Conservation (phyloP, 495 filamentous ascomycete species). For the Chaetomidium leptoderma region DNA sequence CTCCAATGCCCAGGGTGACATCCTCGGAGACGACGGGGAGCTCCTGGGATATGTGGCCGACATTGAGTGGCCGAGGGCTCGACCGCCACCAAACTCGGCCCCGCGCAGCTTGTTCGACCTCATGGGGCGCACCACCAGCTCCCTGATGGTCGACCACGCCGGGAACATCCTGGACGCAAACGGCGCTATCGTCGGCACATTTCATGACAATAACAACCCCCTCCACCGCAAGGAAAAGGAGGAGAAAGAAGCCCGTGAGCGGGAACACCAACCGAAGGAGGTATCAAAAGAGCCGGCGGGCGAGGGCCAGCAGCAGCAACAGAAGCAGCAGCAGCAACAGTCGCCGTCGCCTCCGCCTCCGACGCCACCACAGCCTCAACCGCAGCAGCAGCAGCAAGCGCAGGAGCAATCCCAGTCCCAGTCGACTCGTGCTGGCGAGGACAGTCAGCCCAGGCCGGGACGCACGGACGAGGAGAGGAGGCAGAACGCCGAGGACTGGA, state of each 20-base stretch:
- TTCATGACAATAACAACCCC: conserved; percentile 40
- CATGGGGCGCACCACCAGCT: conserved; percentile 33
- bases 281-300: not conserved
- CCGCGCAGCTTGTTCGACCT: conserved; percentile 36
- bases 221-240: conserved; percentile 28
- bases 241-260: conserved; percentile 12
- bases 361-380: not conserved
- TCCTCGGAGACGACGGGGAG: conserved; percentile 44
- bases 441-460: conserved; percentile 15
- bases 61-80: conserved; percentile 31
- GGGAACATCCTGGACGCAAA: conserved; percentile 44
- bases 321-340: not conserved
- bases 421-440: not conserved
- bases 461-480: conserved; percentile 34
- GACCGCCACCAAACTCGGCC: not conserved
- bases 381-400: not conserved
- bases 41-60: conserved; percentile 47
- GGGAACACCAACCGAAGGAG: not conserved
- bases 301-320: not conserved
- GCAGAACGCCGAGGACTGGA: conserved; percentile 37
- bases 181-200: conserved; percentile 44
- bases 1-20: conserved; percentile 39
- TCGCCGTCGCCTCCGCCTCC: not conserved
- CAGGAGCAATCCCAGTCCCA: conserved; percentile 3
- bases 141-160: conserved; percentile 42